Conservation (phyloP, 2,329 filamentous ascomycete genomes). For the Colletotrichum navitas region DNA sequence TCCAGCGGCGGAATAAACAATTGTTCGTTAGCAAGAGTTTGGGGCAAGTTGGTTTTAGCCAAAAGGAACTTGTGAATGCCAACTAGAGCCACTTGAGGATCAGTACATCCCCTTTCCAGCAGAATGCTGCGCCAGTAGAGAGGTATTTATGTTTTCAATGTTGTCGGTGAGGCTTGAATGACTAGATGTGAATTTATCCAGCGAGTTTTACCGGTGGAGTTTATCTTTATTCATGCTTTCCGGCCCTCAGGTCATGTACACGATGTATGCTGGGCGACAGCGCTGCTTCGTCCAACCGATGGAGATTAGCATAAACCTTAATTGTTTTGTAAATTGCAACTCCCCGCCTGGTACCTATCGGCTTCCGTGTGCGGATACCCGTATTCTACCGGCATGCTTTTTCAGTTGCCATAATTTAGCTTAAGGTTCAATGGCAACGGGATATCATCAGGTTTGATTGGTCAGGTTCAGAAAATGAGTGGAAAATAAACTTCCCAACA, state of each 20-base stretch:
- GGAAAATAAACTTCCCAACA: no score
- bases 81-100: neutral
- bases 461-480: no score
- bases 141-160: neutral
- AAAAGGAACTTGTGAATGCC: neutral
- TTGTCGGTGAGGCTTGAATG: slow-evolving; percentile 23
- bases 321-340: neutral
- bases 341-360: neutral
- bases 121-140: slow-evolving; percentile 11
- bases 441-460: no score
- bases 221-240: neutral
- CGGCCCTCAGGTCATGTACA: neutral
- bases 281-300: neutral
- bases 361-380: no score
- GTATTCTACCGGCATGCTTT: no score
- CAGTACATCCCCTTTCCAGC: neutral
- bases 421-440: no score
- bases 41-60: neutral
- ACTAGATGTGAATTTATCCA: slow-evolving; percentile 41
- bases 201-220: slow-evolving; percentile 39
- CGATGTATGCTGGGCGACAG: neutral
- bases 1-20: neutral
- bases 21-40: neutral
- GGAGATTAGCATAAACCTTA: neutral
- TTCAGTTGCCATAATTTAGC: no score